phyloP scores from a whole-genome alignment of 2,329 filamentous ascomycete genomes.

The Sporothrix globosa region DNA sequence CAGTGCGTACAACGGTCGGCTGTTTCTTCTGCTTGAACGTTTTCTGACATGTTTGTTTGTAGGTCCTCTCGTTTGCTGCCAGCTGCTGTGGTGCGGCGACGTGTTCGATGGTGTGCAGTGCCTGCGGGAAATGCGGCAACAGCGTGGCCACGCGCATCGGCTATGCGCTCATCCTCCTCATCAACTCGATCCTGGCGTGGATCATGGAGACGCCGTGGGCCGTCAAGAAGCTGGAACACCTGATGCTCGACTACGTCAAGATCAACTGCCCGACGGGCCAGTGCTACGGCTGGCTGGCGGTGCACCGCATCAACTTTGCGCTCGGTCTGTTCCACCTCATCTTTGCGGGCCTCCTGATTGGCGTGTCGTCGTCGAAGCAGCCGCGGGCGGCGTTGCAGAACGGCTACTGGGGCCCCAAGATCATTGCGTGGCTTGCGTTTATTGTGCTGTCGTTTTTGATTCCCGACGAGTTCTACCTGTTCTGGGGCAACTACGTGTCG shows the following conservation, averaged over 20 bases:
- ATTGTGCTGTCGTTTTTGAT: slow-evolving; percentile 94
- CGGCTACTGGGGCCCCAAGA: slow-evolving; percentile 98
- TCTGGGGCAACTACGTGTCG: slow-evolving; percentile 94
- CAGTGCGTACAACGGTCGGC: slow-evolving; percentile 61
- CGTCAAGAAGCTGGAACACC: slow-evolving; percentile 88
- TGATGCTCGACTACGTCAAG: slow-evolving; percentile 93
- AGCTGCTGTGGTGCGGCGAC: slow-evolving; percentile 97
- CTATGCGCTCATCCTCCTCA: slow-evolving; percentile 88
- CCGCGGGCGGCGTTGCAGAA: slow-evolving; percentile 89
- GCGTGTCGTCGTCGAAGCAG: slow-evolving; percentile 84
- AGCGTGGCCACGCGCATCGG: slow-evolving; percentile 96
- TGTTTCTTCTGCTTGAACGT: neutral
- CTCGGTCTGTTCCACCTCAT: slow-evolving; percentile 92
- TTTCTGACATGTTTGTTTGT: neutral
- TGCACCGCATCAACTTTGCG: slow-evolving; percentile 97
- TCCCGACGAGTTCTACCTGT: slow-evolving; percentile 89
- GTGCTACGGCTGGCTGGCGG: slow-evolving; percentile 94
- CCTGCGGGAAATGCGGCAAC: slow-evolving; percentile 96
- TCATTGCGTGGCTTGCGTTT: slow-evolving; percentile 83
- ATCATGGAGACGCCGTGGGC: slow-evolving; percentile 99
- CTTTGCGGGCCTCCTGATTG: slow-evolving; percentile 80
- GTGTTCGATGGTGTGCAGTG: slow-evolving; percentile 92
- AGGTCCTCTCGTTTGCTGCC: slow-evolving; percentile 53
- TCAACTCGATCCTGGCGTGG: slow-evolving; percentile 98
- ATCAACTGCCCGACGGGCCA: slow-evolving; percentile 89